Percentiles rank a stretch among this genome's conserved stretches.
phyloP scores from a whole-genome alignment of 805 yeast species.

The Saccharomycopsis javanensis region DNA sequence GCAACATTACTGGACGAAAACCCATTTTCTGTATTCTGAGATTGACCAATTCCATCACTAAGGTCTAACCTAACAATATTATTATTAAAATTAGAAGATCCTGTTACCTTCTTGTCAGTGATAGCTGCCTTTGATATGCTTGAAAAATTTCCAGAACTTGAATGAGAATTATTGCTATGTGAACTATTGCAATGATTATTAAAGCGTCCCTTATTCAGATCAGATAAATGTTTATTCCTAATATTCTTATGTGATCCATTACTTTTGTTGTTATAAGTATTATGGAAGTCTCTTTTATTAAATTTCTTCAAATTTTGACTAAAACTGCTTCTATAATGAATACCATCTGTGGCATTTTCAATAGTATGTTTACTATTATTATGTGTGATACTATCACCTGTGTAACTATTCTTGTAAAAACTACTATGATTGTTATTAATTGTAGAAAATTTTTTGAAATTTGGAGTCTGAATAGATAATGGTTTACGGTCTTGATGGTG shows the following conservation, averaged over 20 bases:
- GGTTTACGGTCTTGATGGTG: slow-evolving; percentile 38
- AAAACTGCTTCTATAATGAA: not conserved
- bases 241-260: not conserved
- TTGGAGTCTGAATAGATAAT: slow-evolving; percentile 55
- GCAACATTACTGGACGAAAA: not conserved
- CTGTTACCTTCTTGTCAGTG: not conserved
- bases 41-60: not conserved
- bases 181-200: not conserved
- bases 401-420: slow-evolving; percentile 28
- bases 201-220: not conserved
- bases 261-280: not conserved
- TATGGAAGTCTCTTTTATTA: not conserved
- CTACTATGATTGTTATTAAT: slow-evolving; percentile 16
- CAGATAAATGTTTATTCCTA: not conserved
- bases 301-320: slow-evolving; percentile 1
- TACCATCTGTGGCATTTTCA: not conserved
- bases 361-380: not conserved
- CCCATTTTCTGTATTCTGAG: not conserved
- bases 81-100: not conserved
- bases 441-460: slow-evolving; percentile 13
- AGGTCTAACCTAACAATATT: not conserved
- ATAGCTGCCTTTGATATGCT: not conserved
- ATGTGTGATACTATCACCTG: slow-evolving; percentile 28
- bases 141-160: not conserved
- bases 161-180: not conserved